Evolutionary conservation across 305 asterid genomes (phyloP).

Genomic region (Fraxinus greggii): DNA sequence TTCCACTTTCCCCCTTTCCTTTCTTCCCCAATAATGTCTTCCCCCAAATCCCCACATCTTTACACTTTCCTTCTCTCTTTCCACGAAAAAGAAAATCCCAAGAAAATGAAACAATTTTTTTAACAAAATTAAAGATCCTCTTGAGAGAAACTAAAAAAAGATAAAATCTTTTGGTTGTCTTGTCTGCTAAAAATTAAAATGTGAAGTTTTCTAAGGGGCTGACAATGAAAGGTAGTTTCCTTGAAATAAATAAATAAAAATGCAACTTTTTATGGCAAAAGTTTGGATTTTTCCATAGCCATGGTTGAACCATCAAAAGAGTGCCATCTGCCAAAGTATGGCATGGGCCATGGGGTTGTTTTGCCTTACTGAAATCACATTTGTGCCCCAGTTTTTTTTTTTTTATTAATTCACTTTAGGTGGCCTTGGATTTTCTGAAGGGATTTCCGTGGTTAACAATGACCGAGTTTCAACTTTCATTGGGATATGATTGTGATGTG

Average conservation of each 20-base stretch:
- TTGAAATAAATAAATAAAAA: neutral
- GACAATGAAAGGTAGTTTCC: neutral
- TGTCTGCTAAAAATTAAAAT: neutral
- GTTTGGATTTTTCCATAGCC: neutral
- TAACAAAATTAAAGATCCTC: neutral
- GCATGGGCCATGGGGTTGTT: neutral
- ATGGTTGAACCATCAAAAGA: neutral
- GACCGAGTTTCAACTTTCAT: neutral
- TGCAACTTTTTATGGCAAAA: neutral
- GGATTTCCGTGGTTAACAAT: neutral
- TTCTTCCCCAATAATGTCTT: constrained; percentile 77
- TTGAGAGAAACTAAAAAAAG: neutral
- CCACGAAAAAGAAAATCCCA: neutral
- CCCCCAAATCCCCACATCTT: constrained; percentile 95
- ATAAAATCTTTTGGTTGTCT: neutral
- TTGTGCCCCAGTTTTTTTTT: neutral
- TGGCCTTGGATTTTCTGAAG: neutral
- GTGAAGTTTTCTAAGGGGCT: neutral
- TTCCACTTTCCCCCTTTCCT: constrained; percentile 59
- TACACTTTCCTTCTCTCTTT: neutral
- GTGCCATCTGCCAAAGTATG: neutral
- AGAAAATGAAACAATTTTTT: neutral
- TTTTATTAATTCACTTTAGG: neutral
- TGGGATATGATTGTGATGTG: neutral
- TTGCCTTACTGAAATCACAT: neutral